phyloP scores from a whole-genome alignment of 225 moss, liverwort and hornwort species.

The Climacium dendroides region DNA sequence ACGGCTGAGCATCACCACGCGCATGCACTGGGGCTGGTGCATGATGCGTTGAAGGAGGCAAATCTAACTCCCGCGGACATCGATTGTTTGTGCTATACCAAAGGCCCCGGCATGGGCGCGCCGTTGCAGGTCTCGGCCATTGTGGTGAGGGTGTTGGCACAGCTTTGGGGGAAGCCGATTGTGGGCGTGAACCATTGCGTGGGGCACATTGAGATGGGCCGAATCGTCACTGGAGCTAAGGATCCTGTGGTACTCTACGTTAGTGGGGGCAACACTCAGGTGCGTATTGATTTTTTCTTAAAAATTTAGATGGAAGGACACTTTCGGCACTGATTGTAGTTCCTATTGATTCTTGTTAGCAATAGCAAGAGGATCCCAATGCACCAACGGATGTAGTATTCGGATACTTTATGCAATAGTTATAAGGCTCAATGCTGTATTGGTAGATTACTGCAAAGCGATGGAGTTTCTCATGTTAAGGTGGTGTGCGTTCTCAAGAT shows the following conservation, averaged over 20 bases:
- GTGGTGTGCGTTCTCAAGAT: background rate
- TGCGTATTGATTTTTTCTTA: background rate
- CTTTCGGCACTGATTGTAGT: background rate
- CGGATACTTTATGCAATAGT: background rate
- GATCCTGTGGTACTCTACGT: slow-evolving; percentile 94
- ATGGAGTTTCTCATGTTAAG: background rate
- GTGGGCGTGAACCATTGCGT: slow-evolving; percentile 92
- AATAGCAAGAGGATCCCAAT: background rate
- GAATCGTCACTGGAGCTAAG: slow-evolving; percentile 75
- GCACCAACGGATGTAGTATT: background rate
- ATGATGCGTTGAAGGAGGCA: slow-evolving; percentile 66
- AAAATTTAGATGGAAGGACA: background rate
- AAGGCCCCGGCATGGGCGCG: slow-evolving; percentile 96
- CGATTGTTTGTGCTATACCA: slow-evolving; percentile 84
- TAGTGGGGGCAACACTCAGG: slow-evolving; percentile 94
- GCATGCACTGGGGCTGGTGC: slow-evolving; percentile 59
- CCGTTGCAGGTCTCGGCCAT: slow-evolving; percentile 89
- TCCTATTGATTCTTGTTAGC: background rate
- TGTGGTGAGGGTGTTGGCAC: slow-evolving; percentile 73
- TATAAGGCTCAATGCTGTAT: background rate
- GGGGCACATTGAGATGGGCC: slow-evolving; percentile 91
- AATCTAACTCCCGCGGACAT: slow-evolving; percentile 33
- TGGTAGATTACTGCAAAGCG: background rate
- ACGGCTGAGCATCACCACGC: slow-evolving; percentile 83
- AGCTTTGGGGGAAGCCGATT: slow-evolving; percentile 85